Base-by-base conservation (phyloP, 164 flowering plant genomes). In the Stephania cephalantha region DNA sequence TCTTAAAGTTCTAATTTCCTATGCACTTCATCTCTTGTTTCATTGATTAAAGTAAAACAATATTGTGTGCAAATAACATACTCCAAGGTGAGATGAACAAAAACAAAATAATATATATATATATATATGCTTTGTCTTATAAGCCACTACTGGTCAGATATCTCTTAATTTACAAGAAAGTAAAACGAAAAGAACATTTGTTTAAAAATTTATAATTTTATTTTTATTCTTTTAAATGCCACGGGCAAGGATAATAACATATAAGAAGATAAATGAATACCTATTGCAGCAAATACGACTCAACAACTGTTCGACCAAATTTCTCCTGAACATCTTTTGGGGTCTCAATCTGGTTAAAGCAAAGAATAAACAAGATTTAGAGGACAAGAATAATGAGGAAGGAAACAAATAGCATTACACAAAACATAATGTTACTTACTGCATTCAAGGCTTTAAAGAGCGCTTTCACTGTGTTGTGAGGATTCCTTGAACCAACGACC, bases 401-500 rank as follows among this genome's bases (percentile, higher is more conserved):
- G 63, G 48, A 63, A 20, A 35, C 9, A 31, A 68, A 35, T 20
- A 67, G 15, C 70, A 69, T 44, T 69, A 44, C 4, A 12, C 17
- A 22, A 69, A 4, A 44, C 18, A 18, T 15, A 44, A 17, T 55
- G 66, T 61, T 61, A 80, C 85, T 78, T 80, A 85, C 88, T 63
- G 87, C 86, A 69, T 83, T 84, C 6, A 87, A 82, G 78, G 97
- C 97, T 79, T 90, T 87, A 72, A 95, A 89, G 42, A 92, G 68
- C 65, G 95, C 98, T 82, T 92, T 92, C 17, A 95, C 93, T 7
- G 97, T 93, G 86, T 95, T 95, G 75, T 87, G 83, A 31, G 94
- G 93, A 79, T 92, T 95, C 80, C 97, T 88, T 52, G 98, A 95
- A 55, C 98, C 98, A 82, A 95, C 74, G 46, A 95, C 95, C 97